phyloP scores from a whole-genome alignment of 345 rosid genomes.

The Triadica sebifera region DNA sequence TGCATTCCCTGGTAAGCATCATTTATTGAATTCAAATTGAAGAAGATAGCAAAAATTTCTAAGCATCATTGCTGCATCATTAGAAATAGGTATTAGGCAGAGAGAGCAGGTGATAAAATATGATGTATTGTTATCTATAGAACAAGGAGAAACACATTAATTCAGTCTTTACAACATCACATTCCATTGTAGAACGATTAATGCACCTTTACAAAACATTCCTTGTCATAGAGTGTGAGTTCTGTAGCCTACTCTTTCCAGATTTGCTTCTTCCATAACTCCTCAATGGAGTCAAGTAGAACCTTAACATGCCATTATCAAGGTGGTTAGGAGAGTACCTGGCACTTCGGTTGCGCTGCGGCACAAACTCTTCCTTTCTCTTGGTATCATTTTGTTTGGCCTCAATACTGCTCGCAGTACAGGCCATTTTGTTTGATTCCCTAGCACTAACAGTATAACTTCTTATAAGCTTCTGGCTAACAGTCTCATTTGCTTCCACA shows the following conservation, averaged over 20 bases:
- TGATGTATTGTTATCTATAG: slow-evolving; percentile 33
- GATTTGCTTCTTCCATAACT: slow-evolving; percentile 56
- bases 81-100: slow-evolving; percentile 22
- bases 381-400: slow-evolving; percentile 30
- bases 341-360: slow-evolving; percentile 77
- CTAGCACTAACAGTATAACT: slow-evolving; percentile 61
- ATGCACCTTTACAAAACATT: slow-evolving; percentile 33
- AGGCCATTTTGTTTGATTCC: slow-evolving; percentile 38
- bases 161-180: slow-evolving; percentile 37
- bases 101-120: slow-evolving; percentile 20
- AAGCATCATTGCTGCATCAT: slow-evolving; percentile 31
- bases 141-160: slow-evolving; percentile 27
- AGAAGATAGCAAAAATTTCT: not conserved
- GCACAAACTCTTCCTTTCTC: slow-evolving; percentile 44
- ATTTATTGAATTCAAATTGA: not conserved
- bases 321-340: slow-evolving; percentile 70
- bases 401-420: slow-evolving; percentile 29
- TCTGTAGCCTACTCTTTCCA: slow-evolving; percentile 54
- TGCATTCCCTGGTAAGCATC: not conserved
- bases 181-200: slow-evolving; percentile 20
- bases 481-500: slow-evolving; percentile 18
- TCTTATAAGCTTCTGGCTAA: slow-evolving; percentile 57
- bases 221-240: slow-evolving; percentile 29
- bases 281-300: slow-evolving; percentile 69
- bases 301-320: slow-evolving; percentile 78